Percentiles rank a stretch among this genome's conserved stretches.
These are phyloP conservation scores for Yamadazyma paraphyllophila DNA, from an alignment of 805 yeast species.

Conservation along the genomic window DNA sequence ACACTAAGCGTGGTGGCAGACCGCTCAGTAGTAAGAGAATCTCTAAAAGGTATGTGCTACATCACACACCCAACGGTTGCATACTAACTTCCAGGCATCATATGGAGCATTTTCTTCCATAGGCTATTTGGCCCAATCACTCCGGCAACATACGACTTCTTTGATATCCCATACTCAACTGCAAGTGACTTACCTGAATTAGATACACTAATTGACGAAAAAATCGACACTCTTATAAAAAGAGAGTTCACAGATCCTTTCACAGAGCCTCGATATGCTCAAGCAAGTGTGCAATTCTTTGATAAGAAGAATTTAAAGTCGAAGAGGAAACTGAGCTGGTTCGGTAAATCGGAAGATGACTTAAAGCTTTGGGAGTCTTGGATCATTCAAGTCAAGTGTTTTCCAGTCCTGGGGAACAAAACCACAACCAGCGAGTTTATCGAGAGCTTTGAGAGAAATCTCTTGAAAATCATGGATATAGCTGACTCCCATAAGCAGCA, in stretches of 20 bases:
- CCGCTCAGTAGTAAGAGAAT: conserved; percentile 52
- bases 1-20: conserved; percentile 49
- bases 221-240: conserved; percentile 30
- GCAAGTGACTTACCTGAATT: conserved; percentile 47
- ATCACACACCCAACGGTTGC: neutral
- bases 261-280: conserved; percentile 20
- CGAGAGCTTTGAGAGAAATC: conserved; percentile 35
- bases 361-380: conserved; percentile 67
- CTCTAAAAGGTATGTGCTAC: conserved; percentile 46
- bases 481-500: conserved; percentile 60
- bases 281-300: conserved; percentile 36
- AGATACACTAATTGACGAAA: conserved; percentile 42
- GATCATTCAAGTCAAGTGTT: conserved; percentile 51
- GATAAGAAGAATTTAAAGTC: conserved; percentile 34
- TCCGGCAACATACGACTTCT: conserved; percentile 55
- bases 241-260: conserved; percentile 16
- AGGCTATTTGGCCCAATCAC: conserved; percentile 63
- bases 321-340: conserved; percentile 54
- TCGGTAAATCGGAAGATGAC: conserved; percentile 42
- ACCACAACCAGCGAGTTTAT: conserved; percentile 24
- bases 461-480: conserved; percentile 49
- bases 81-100: conserved; percentile 38
- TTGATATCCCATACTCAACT: conserved; percentile 59
- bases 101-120: conserved; percentile 68
- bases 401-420: conserved; percentile 24